Evolutionary conservation across 2,329 filamentous ascomycete genomes (phyloP), one percentile per base, ranked within the genome.

Genomic region (Xylaria digitata): DNA sequence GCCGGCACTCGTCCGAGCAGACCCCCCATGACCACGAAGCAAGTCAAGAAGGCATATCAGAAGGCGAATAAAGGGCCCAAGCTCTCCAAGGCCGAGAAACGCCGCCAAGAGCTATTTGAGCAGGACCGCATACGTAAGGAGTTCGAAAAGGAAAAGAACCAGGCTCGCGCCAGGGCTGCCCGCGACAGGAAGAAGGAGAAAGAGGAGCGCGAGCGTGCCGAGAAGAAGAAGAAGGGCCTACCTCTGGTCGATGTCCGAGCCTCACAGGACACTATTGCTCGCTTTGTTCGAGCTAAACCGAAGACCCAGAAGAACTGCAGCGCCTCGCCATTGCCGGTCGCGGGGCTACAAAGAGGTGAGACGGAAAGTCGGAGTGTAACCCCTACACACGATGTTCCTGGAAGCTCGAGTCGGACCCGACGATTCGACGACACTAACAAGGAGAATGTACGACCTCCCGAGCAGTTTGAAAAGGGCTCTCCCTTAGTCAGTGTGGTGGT

Each of bases 161-260:
- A 82, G 19, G 78, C 80, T 2, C 83, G 83, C 65, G 87, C 87
- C 1, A 82, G 80, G 60, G 74, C 80, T 8, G 81, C 82, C 1
- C 77, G 86, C 26, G 87, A 89, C 45, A 85, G 82, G 77, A 88
- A 87, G 75, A 84, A 82, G 66, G 84, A 82, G 17, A 87, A 84
- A 72, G 86, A 86, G 55, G 75, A 80, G 30, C 81, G 80, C 7
- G 83, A 84, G 65, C 79, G 77, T 50, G 82, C 84, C n/a, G 82
- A 80, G 58, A 86, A 83, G 77, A 85, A 78, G 72, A 84, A 80
- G 68, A 83, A 80, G 61, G 85, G 87, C 0, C 63, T 87, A 65
- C 87, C 87, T 15, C 76, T 88, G 4, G 80, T 86, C n/a, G 80
- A 80, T 13, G 84, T 87, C 4, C 80, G 83, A 42, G 83, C 87